Evolutionary conservation across 75 land plant genomes (phyloP), one percentile per base, ranked within the genome.

Genomic region (Chamaecyparis obtusa): DNA sequence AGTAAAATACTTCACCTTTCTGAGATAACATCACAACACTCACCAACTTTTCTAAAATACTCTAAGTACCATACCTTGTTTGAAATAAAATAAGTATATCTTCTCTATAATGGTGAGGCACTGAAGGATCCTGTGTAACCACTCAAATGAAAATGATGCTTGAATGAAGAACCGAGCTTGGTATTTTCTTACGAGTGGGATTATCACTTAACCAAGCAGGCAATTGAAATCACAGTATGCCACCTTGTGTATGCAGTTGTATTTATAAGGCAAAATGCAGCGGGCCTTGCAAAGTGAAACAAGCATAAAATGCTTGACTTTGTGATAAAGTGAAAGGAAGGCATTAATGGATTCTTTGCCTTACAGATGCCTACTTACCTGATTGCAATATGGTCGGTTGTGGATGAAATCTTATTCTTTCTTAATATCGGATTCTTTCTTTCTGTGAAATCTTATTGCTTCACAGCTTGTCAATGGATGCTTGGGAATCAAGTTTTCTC

Each of bases 401-500:
- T 64, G 69, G 69, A 64, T 24, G 69, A 64, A 64, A 64, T 64
- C 69, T 24, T 64, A 21, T 64, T 8, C 2, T 27, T 74, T 74
- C 33, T 74, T 32, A n/a, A n/a, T n/a, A n/a, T n/a, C n/a, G n/a
- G n/a, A 21, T 64, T 8, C 2, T 27, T 74, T 74, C 33, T 74
- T 32, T 10, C 9, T 2, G 15, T 33, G 36, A 33, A 30, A 2
- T 39, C 41, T 39, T 39, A 39, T 11, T 74, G 76, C 36, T 32
- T 74, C 15, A 33, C 36, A 33, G 76, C 7, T 9, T 9, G 13
- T 74, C 33, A 74, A 32, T 11, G 76, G 16, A 14, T 30, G 36
- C 76, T 74, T 74, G 76, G 15, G 76, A 74, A 74, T 74, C 76
- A 74, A 74, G 76, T 74, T 74, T 74, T 14, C 76, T 74, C 15